A percentile compares a stretch with the other conserved stretches of the same genome.
Evolutionary conservation across 2,329 filamentous ascomycete species (phyloP).

Genomic region (Colletotrichum eremochloae): DNA sequence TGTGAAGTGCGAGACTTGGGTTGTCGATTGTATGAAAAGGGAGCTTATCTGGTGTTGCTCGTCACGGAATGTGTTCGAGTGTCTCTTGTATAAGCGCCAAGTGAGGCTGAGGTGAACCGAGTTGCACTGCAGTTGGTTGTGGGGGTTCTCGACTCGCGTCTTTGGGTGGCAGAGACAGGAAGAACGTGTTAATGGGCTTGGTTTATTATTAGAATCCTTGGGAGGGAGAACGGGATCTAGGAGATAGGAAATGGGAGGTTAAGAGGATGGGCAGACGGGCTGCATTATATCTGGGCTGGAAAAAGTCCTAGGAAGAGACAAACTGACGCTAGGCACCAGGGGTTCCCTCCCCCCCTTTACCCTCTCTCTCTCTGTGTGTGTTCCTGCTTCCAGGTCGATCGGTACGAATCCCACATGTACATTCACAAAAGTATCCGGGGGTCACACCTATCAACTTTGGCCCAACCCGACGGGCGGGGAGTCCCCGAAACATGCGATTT

Average conservation of each 20-base stretch:
- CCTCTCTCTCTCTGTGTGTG: neutral
- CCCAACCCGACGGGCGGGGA: slow-evolving; percentile 25
- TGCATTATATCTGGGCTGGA: slow-evolving; percentile 36
- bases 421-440: slow-evolving; percentile 1
- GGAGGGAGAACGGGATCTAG: slow-evolving; percentile 18
- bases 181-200: neutral
- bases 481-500: slow-evolving; percentile 40
- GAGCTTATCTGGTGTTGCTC: neutral
- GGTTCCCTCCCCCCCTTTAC: neutral
- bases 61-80: slow-evolving; percentile 6
- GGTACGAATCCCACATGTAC: slow-evolving; percentile 24
- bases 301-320: slow-evolving; percentile 10
- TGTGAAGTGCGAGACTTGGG: slow-evolving; percentile 6
- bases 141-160: slow-evolving; percentile 28
- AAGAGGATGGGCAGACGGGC: slow-evolving; percentile 26
- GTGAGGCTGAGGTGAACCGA: slow-evolving; percentile 14
- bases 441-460: slow-evolving; percentile 19
- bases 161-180: slow-evolving; percentile 19
- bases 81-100: slow-evolving; percentile 25
- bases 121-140: slow-evolving; percentile 9
- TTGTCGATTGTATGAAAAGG: slow-evolving; percentile 6
- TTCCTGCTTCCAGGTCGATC: neutral
- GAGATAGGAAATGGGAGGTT: neutral
- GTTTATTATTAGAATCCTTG: slow-evolving; percentile 35
- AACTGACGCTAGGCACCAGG: slow-evolving; percentile 15